Base-by-base conservation (phyloP, 2,329 filamentous ascomycete genomes). In the Aspergillus felis region DNA sequence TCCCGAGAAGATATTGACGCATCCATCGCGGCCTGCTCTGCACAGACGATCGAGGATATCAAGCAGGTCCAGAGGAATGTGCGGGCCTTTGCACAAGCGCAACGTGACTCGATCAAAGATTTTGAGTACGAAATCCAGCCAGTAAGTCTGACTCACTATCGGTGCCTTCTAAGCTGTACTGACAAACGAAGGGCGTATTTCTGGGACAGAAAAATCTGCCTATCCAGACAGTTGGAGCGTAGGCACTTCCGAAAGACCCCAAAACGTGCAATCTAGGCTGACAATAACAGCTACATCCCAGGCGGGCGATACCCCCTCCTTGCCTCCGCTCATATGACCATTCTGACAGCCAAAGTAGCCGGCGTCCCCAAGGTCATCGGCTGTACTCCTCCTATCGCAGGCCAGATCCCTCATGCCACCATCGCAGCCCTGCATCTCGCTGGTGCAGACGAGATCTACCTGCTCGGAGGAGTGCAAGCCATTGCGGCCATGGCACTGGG, bases 261-360 rank as follows among this genome's bases (percentile, higher is more conserved):
- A 35, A 7, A 35, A 35, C 2, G 5, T 17, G 14, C 14, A 35
- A 7, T 35, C 32, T 35, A 17, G 32, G 17, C 32, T 35, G 17
- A 41, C 17, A 10, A 9, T 27, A 3, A 27, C 3, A 73, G 71
- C 0, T 81, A 80, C 59, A 81, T 82, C 44, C 80, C 80, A 1
- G 81, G 80, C 4, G 80, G 81, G 3, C 74, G 81, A 6, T 84
- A 83, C 58, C 79, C 81, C 0, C 72, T 83, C 2, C 77, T 83
- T 2, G 81, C 81, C 1, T 80, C 77, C 7, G 79, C 79, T 2
- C 81, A 83, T 64, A 83, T 83, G 81, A 83, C 81, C 2, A 82
- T 83, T 50, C 65, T 82, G 4, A 83, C 81, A 0, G 81, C 81
- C 24, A 83, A 83, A 62, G 78, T 79, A 4, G 81, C 81, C 4